Percentiles rank a stretch among this genome's conserved stretches.
These are phyloP conservation scores for Dissophora globulifera DNA, from an alignment of 192 early-diverging fungal species.

Conservation along the genomic window DNA sequence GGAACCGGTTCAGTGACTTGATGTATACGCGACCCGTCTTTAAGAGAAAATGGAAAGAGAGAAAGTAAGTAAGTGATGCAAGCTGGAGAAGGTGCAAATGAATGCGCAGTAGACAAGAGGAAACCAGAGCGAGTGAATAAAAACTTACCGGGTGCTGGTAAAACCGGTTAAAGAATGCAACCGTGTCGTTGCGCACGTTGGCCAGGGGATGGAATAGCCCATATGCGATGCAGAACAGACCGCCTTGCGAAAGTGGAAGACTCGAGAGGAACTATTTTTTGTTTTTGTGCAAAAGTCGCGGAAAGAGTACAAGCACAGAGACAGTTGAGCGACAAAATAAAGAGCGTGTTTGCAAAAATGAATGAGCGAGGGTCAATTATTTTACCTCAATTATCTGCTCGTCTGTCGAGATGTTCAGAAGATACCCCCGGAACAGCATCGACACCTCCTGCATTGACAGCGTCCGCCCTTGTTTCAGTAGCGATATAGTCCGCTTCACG, in stretches of 20 bases:
- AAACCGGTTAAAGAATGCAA: constrained; percentile 79
- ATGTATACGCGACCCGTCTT: constrained; percentile 48
- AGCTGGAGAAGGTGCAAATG: too few relatives aligned
- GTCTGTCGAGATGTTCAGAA: constrained; percentile 74
- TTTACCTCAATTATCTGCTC: constrained; percentile 83
- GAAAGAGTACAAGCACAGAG: too few relatives aligned
- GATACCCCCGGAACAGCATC: constrained; percentile 74
- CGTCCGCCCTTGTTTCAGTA: constrained; percentile 59
- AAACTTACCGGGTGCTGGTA: constrained; percentile 69
- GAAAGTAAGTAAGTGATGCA: too few relatives aligned
- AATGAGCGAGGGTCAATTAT: too few relatives aligned
- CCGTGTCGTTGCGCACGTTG: constrained; percentile 72
- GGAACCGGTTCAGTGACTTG: constrained; percentile 35
- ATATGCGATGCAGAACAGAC: constrained; percentile 79
- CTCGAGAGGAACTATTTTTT: constrained; percentile 76
- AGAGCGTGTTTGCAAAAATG: too few relatives aligned
- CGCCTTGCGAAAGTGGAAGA: constrained; percentile 83
- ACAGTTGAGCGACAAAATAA: too few relatives aligned
- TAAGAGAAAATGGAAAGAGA: not conserved
- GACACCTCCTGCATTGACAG: constrained; percentile 71
- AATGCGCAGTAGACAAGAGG: not conserved
- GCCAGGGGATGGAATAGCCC: constrained; percentile 83
- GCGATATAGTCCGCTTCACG: constrained; percentile 73
- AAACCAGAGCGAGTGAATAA: not conserved
- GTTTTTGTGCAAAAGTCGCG: too few relatives aligned